Evolutionary conservation across 2,329 filamentous ascomycete species (phyloP), one percentile per base, ranked within the genome.

Genomic region (Stagonosporopsis rhizophila): DNA sequence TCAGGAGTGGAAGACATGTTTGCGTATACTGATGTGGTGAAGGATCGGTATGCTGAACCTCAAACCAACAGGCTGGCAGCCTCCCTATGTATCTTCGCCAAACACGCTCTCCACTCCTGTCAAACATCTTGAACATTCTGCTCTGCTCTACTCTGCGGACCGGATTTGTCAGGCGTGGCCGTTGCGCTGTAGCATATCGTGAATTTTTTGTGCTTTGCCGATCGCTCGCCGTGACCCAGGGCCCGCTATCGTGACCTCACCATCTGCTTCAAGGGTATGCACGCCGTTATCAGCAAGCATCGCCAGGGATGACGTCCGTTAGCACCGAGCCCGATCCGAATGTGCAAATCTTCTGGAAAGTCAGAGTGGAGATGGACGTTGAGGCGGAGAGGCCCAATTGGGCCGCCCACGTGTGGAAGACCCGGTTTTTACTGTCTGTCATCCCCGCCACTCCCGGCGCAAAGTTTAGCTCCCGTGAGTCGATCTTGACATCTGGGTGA

Each of bases 1-100:
- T 81, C 56, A 32, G 64, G 51, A 32, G 82, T 73, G 41, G 65
- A 66, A 58, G 60, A 56, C 69, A 67, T 71, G 25, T 8, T 45
- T 25, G 41, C 28, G 28, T 4, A 23, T 45, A 37, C 32, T 15
- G 25, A 37, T 42, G 9, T 50, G 47, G 9, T 50, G 47, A 50
- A 44, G 30, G 35, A 34, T 17, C 4, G 32, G 44, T 28, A 19
- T 27, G 15, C 22, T 51, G 48, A 20, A 17, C 39, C 32, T 38
- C 35, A 46, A 19, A 19, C 11, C 11, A 20, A 35, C 40, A 30
- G 25, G 47, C 44, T 17, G 32, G 22, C 4, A 20, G 25, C 37
- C 38, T 42, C 25, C 47, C 53, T 56, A 52, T 52, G 53, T 56
- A 56, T 38, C 42, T 44, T 15, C 25, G 7, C 38, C 17, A n/a